Evolutionary conservation across 768 basidiomycete genomes (phyloP).

Genomic region (Pisolithus albus): DNA sequence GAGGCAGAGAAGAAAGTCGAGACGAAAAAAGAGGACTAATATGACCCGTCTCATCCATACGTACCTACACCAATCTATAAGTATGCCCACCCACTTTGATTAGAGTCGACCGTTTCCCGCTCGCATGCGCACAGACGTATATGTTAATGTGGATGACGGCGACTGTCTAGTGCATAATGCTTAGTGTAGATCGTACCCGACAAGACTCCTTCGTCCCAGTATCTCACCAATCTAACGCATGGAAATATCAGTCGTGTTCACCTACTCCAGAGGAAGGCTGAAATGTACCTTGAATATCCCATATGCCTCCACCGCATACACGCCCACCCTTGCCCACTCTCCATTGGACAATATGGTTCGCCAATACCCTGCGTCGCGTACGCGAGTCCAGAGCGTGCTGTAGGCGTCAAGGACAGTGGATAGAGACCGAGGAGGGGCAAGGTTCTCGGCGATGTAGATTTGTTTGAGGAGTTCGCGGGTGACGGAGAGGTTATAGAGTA

Average conservation of each 20-base stretch:
- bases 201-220: constrained; percentile 66
- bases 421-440: constrained; percentile 55
- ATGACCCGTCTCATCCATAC: neutral
- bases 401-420: constrained; percentile 53
- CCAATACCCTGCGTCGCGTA: constrained; percentile 54
- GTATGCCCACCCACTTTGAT: too few relatives aligned
- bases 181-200: constrained; percentile 70
- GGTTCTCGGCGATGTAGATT: constrained; percentile 59
- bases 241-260: neutral
- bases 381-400: constrained; percentile 55
- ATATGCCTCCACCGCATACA: constrained; percentile 84
- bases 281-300: constrained; percentile 74
- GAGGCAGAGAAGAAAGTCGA: constrained; percentile 84
- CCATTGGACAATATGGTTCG: constrained; percentile 53
- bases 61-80: neutral
- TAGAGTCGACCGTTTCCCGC: too few relatives aligned
- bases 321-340: constrained; percentile 57
- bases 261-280: neutral
- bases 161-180: neutral
- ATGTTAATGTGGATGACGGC: neutral
- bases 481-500: constrained; percentile 74
- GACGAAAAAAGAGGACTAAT: constrained; percentile 72
- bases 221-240: constrained; percentile 74
- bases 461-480: constrained; percentile 70
- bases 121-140: neutral